These are phyloP conservation scores for Telopea speciosissima DNA, from an alignment of 177 flowering plant genomes.

Conservation along the genomic window DNA sequence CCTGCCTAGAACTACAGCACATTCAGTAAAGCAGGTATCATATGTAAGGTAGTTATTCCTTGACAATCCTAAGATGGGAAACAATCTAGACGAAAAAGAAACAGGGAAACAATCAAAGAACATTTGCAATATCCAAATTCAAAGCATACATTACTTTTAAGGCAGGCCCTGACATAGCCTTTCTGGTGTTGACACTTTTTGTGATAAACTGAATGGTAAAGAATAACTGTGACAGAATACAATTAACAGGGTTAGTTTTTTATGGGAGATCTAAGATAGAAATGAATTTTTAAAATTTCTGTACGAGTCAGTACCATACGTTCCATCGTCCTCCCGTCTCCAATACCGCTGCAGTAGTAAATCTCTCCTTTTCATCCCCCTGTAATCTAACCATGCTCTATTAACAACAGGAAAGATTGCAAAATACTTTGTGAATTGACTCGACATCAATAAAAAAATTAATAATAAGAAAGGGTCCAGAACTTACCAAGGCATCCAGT, in stretches of 20 bases:
- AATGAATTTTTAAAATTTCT: slow-evolving; percentile 12
- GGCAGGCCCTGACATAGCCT: slow-evolving; percentile 85
- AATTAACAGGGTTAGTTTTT: slow-evolving; percentile 9
- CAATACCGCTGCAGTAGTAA: slow-evolving; percentile 72
- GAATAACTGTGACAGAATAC: slow-evolving; percentile 52
- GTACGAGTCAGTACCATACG: slow-evolving; percentile 29
- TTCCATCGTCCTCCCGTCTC: slow-evolving; percentile 82
- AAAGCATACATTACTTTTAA: slow-evolving; percentile 93
- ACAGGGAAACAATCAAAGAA: not conserved
- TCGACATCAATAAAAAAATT: not conserved
- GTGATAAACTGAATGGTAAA: slow-evolving; percentile 86
- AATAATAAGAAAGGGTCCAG: slow-evolving; percentile 9
- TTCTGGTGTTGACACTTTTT: slow-evolving; percentile 54
- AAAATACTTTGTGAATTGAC: slow-evolving; percentile 1
- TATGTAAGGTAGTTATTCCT: not conserved
- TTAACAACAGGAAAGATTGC: slow-evolving; percentile 5
- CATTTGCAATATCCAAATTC: not conserved
- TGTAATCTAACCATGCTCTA: slow-evolving; percentile 17
- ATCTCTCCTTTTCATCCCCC: slow-evolving; percentile 91
- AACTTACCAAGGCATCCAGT: slow-evolving; percentile 89
- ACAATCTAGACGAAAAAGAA: not conserved
- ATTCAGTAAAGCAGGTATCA: not conserved
- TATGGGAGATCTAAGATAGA: not conserved
- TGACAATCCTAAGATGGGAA: not conserved
- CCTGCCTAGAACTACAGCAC: not conserved